Evolutionary conservation across 352 stramenopile species (phyloP).

Genomic region (Pythium rhizo-oryzae): DNA sequence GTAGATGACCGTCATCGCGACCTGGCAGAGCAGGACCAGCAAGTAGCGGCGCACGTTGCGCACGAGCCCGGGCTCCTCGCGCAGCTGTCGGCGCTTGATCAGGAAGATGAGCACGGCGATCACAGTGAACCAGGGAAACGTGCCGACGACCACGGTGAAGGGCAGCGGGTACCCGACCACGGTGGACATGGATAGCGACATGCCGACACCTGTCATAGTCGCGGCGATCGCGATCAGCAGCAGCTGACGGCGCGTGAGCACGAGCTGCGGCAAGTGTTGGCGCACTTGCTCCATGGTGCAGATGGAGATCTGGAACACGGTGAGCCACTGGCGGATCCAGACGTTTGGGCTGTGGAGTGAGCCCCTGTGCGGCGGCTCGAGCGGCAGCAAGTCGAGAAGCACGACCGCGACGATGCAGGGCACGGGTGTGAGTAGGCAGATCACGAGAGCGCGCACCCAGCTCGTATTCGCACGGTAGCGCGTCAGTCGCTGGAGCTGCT

Average conservation of each 20-base stretch:
- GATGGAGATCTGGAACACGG: not conserved
- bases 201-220: not conserved
- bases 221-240: not conserved
- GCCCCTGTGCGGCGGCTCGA: not conserved
- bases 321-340: constrained; percentile 15
- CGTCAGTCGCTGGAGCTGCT: constrained; percentile 3
- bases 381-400: constrained; percentile 5
- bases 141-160: constrained; percentile 41
- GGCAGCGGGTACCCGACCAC: constrained; percentile 41
- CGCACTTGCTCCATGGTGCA: constrained; percentile 14
- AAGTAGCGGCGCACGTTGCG: not conserved
- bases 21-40: constrained; percentile 16
- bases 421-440: constrained; percentile 13
- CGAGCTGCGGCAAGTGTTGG: not conserved
- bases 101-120: constrained; percentile 11
- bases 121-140: constrained; percentile 31
- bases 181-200: not conserved
- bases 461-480: constrained; percentile 3
- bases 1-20: constrained; percentile 24
- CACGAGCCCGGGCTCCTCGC: not conserved
- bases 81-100: not conserved
- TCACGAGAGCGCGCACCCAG: constrained; percentile 3
- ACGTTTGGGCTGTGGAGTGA: not conserved
- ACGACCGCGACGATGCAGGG: constrained; percentile 12
- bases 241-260: not conserved